Evolutionary conservation across 805 yeast species (phyloP).

Genomic region (Sungouiozyma intestinalis): DNA sequence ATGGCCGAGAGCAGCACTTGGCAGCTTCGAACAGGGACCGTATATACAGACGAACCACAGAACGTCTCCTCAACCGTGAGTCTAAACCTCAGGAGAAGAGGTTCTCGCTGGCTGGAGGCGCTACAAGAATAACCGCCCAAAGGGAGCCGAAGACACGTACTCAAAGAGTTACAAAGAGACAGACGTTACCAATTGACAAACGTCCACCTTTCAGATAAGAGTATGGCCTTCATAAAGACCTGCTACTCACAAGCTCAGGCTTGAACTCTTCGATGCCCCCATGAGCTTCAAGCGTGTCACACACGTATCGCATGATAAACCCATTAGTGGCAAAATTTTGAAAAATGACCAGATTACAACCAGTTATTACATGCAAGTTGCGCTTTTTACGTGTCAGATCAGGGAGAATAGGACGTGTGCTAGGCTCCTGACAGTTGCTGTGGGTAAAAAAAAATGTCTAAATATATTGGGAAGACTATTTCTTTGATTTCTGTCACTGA

Average conservation of each 20-base stretch:
- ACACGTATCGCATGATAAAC: too few relatives aligned
- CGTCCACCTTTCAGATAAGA: constrained; percentile 22
- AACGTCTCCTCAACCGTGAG: neutral
- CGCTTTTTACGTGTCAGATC: too few relatives aligned
- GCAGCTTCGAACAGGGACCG: neutral
- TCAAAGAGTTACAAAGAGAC: constrained; percentile 3
- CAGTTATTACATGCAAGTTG: too few relatives aligned
- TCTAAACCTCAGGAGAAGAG: neutral
- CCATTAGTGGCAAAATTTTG: neutral
- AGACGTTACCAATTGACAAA: constrained; percentile 1
- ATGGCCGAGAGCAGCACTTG: neutral
- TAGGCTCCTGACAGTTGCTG: neutral
- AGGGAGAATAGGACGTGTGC: too few relatives aligned
- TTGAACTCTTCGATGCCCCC: too few relatives aligned
- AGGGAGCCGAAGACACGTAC: neutral
- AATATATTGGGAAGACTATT: constrained; percentile 75
- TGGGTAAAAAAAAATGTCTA: constrained; percentile 53
- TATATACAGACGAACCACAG: neutral
- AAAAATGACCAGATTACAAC: neutral
- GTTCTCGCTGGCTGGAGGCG: constrained; percentile 5
- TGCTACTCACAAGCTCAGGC: too few relatives aligned
- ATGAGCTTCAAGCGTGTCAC: too few relatives aligned
- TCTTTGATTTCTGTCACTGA: constrained; percentile 24
- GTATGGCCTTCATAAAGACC: neutral
- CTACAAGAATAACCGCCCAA: neutral